Evolutionary conservation across 2,329 filamentous ascomycete genomes (phyloP).

Genomic region (Beauveria pseudobassiana): DNA sequence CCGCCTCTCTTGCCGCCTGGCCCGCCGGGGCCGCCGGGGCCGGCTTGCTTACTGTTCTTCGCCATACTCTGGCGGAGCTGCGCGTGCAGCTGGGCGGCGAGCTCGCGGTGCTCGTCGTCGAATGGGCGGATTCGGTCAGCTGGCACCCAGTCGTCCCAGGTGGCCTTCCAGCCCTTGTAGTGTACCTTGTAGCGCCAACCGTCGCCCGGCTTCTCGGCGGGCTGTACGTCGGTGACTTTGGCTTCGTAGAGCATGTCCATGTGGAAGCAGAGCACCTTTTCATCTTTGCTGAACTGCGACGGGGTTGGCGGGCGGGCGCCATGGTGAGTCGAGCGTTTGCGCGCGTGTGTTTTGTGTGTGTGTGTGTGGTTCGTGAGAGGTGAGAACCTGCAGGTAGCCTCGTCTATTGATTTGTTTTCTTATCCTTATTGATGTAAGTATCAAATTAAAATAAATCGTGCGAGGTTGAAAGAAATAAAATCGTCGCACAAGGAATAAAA

Average conservation of each 20-base stretch:
- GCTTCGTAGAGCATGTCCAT: slow-evolving; percentile 96
- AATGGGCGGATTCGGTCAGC: slow-evolving; percentile 91
- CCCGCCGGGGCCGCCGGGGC: slow-evolving; percentile 17
- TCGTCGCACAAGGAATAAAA: too few species aligned
- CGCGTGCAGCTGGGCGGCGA: slow-evolving; percentile 66
- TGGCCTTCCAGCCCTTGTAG: slow-evolving; percentile 99
- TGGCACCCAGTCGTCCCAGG: slow-evolving; percentile 98
- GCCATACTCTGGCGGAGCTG: slow-evolving; percentile 56
- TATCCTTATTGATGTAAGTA: too few species aligned
- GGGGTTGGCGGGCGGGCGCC: slow-evolving; percentile 35
- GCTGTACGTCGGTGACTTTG: slow-evolving; percentile 77
- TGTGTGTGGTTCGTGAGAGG: neutral
- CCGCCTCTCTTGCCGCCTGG: neutral
- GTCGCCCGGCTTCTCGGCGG: slow-evolving; percentile 58
- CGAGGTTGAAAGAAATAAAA: too few species aligned
- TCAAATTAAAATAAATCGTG: too few species aligned
- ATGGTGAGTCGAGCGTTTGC: slow-evolving; percentile 19
- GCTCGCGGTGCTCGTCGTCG: slow-evolving; percentile 88
- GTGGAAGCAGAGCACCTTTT: slow-evolving; percentile 94
- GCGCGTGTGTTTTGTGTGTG: neutral
- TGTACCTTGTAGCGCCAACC: slow-evolving; percentile 86
- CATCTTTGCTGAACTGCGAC: slow-evolving; percentile 63
- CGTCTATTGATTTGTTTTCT: too few species aligned
- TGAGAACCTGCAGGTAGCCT: too few species aligned
- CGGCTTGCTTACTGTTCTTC: slow-evolving; percentile 40